Evolutionary conservation across 1,284 basidiomycete genomes (phyloP), one percentile per base, ranked within the genome.

Genomic region (Trichosporon ovoides): DNA sequence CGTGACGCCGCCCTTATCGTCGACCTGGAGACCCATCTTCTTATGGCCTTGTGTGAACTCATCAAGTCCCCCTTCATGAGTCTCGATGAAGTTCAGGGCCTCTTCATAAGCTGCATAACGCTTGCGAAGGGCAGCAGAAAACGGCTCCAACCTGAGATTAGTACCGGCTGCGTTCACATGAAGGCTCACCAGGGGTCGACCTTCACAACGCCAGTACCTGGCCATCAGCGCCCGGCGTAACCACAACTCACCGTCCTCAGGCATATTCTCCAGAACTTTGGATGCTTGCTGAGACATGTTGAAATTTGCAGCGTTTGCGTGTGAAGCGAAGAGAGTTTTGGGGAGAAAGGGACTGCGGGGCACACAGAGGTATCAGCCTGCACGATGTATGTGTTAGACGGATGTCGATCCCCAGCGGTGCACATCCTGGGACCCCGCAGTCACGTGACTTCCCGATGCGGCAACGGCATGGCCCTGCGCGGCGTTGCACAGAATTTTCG

Each of bases 41-140:
- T 87, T 81, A 79, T 93, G 96, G 13, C 92, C 91, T 71, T 86
- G 84, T 3, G 90, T 87, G 76, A 98, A 98, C 9, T 81, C 80
- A 56, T 93, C 91, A 68, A 93, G 89, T 34, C 95, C 92, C 43
- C 91, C 91, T 78, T 97, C 93, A 64, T 84, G 76, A 52, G 83
- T 63, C 43, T 87, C 80, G 71, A 97, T 90, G 52, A 77, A 79
- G 66, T 86, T 81, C 67, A 88, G 87, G 84, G 87, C 89, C 65
- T 84, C 81, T 57, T 84, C 81, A 80, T 86, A 95, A 46, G 79
- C 77, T 48, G 84, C 82, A 77, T 90, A 84, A 51, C 92, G 84
- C 64, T 84, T 80, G 58, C 85, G 79, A 74, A 96, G 87, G 49
- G 84, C 82, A 20, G 83, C 80, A 37, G 88, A 81, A 73, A 88